Conservation (phyloP, 768 basidiomycete species). For the Sporobolomyces pararoseus region DNA sequence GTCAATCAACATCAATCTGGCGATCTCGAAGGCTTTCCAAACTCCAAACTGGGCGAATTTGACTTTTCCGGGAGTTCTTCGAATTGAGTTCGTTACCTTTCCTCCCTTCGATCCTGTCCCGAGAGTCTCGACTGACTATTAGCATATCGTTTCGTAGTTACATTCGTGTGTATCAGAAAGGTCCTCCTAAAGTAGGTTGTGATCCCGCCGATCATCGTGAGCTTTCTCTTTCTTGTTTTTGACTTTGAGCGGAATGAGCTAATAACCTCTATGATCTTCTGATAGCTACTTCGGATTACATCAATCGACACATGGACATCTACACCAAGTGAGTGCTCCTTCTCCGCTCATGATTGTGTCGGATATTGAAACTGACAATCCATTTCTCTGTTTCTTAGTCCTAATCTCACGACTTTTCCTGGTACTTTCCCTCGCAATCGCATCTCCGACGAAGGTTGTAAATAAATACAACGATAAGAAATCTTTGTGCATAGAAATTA, state of each 20-base stretch:
- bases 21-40: slow-evolving; percentile 68
- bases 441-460: slow-evolving; percentile 21
- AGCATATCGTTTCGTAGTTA: background rate
- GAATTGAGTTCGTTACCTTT: slow-evolving; percentile 12
- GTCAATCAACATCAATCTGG: slow-evolving; percentile 70
- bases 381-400: background rate
- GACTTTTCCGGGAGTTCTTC: slow-evolving; percentile 61
- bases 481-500: too few species aligned
- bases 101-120: background rate
- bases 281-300: slow-evolving; percentile 67
- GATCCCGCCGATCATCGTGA: slow-evolving; percentile 63
- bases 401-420: slow-evolving; percentile 5
- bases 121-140: background rate
- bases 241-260: background rate
- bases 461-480: too few species aligned
- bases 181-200: slow-evolving; percentile 64
- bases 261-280: background rate
- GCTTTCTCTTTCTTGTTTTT: background rate
- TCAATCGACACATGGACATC: slow-evolving; percentile 44
- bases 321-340: slow-evolving; percentile 42
- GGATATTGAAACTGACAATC: too few species aligned
- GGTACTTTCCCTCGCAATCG: slow-evolving; percentile 19
- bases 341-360: background rate
- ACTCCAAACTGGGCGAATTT: slow-evolving; percentile 63
- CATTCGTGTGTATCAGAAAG: slow-evolving; percentile 55